These are phyloP conservation scores for Malassezia cuniculi DNA, from an alignment of 1,284 basidiomycete genomes.

Conservation along the genomic window DNA sequence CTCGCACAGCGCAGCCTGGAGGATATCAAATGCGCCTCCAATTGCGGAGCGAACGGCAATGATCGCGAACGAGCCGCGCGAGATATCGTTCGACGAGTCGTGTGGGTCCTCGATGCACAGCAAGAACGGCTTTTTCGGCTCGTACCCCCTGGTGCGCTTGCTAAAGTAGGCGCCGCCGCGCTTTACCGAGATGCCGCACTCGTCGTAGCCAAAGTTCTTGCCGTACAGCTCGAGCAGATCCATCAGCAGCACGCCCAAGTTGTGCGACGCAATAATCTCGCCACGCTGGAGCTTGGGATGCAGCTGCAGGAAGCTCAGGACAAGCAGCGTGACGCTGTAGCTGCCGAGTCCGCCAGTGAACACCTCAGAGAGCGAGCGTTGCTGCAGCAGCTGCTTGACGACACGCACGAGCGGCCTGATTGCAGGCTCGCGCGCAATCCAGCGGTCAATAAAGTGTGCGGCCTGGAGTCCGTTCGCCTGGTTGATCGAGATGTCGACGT, in stretches of 20 bases:
- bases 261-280: slow-evolving; percentile 72
- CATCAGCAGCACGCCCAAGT: slow-evolving; percentile 79
- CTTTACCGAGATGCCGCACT: slow-evolving; percentile 61
- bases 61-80: slow-evolving; percentile 72
- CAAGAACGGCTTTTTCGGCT: slow-evolving; percentile 51
- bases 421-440: slow-evolving; percentile 62
- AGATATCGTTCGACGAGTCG: slow-evolving; percentile 83
- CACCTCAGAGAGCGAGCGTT: slow-evolving; percentile 90
- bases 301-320: slow-evolving; percentile 85
- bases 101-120: slow-evolving; percentile 91
- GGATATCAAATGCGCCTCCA: slow-evolving; percentile 70
- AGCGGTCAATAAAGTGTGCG: slow-evolving; percentile 67
- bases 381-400: slow-evolving; percentile 76
- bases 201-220: slow-evolving; percentile 61
- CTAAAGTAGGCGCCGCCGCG: slow-evolving; percentile 65
- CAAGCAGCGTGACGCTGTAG: slow-evolving; percentile 85
- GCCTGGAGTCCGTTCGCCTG: slow-evolving; percentile 62
- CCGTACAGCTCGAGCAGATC: slow-evolving; percentile 97
- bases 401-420: slow-evolving; percentile 57
- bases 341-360: slow-evolving; percentile 87
- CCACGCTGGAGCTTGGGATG: slow-evolving; percentile 82
- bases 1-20: slow-evolving; percentile 51
- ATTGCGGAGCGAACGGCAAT: slow-evolving; percentile 67
- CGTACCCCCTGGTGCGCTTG: slow-evolving; percentile 31
- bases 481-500: slow-evolving; percentile 44